Evolutionary conservation across 768 basidiomycete genomes (phyloP), one percentile per base, ranked within the genome.

Genomic region (Naematelia aurantialba): DNA sequence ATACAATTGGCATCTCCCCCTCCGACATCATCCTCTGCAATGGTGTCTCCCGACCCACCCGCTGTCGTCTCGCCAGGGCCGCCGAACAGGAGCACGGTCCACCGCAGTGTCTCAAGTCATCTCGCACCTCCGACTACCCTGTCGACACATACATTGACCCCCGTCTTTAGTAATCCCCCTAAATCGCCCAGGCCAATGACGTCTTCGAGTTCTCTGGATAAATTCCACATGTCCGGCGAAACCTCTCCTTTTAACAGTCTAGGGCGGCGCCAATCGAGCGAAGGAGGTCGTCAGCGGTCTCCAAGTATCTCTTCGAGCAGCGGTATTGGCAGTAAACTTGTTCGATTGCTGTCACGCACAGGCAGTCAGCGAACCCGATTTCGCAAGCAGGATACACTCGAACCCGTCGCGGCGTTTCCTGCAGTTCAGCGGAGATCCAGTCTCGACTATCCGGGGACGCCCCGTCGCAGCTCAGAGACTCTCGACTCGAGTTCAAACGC

Each of bases 241-340:
- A 25, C 62, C 2, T 70, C 71, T 1, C 71, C 68, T 1, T 30
- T 56, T 12, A 59, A 47, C 57, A 62, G 60, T 39, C 46, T 71
- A 11, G 46, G 59, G 3, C 68, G 70, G 2, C 56, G 70, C 13
- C 65, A 61, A 24, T 67, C 66, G 1, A 59, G 56, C 46, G 73
- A 71, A 46, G 48, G 62, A 2, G 63, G 62, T 24, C 65, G 73
- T 22, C 63, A 69, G 27, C 61, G 73, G 24, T 66, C 73, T n/a
- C 62, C 68, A 17, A 74, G 72, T 45, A 73, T 66, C 29, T 71
- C 73, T 12, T 66, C 70, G 17, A 74, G 70, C 39, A 73, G 68
- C 34, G 75, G 53, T 24, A 39, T 76, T 12, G 66, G 68, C 29
- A 61, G 62, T 49, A 73, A 70, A 47, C 51, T 76, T 17, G 69